phyloP scores from a whole-genome alignment of 495 filamentous ascomycete species.

The Antarctomyces pellizariae region DNA sequence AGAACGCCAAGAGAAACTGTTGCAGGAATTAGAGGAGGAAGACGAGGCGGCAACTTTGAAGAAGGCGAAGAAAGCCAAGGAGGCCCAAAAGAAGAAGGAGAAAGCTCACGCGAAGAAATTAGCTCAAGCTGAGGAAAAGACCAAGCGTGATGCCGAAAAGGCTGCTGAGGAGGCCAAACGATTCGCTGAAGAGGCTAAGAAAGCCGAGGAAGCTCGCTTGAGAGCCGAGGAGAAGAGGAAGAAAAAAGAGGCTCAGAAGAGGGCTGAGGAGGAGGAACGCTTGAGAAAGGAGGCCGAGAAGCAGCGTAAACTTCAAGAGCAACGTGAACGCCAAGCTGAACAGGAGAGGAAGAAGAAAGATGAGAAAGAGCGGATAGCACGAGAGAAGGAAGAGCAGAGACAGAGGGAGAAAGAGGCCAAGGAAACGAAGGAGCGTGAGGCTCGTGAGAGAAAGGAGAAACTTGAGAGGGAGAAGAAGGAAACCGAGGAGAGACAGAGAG shows the following conservation, averaged over 20 bases:
- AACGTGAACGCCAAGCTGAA: conserved; percentile 62
- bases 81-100: conserved; percentile 82
- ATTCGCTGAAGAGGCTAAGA: conserved; percentile 54
- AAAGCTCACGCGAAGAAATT: conserved; percentile 68
- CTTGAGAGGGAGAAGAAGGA: conserved; percentile 33
- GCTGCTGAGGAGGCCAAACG: conserved; percentile 69
- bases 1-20: conserved; percentile 74
- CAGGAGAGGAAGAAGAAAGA: conserved; percentile 49
- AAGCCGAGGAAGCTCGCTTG: conserved; percentile 49
- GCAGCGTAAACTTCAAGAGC: conserved; percentile 53
- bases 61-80: conserved; percentile 80
- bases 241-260: conserved; percentile 82
- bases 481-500: conserved; percentile 22
- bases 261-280: conserved; percentile 71
- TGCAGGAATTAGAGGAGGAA: conserved; percentile 82
- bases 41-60: conserved; percentile 44
- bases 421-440: conserved; percentile 38
- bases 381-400: conserved; percentile 37
- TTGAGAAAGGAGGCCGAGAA: conserved; percentile 58
- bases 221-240: conserved; percentile 78
- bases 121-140: conserved; percentile 73
- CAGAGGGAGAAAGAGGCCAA: conserved; percentile 24
- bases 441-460: conserved; percentile 44
- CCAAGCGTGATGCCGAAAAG: conserved; percentile 66
- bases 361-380: conserved; percentile 45